Percentiles rank a stretch among this genome's conserved stretches.
These are phyloP conservation scores for Wickerhamomyces ciferrii DNA, from an alignment of 805 yeast species.

Conservation along the genomic window DNA sequence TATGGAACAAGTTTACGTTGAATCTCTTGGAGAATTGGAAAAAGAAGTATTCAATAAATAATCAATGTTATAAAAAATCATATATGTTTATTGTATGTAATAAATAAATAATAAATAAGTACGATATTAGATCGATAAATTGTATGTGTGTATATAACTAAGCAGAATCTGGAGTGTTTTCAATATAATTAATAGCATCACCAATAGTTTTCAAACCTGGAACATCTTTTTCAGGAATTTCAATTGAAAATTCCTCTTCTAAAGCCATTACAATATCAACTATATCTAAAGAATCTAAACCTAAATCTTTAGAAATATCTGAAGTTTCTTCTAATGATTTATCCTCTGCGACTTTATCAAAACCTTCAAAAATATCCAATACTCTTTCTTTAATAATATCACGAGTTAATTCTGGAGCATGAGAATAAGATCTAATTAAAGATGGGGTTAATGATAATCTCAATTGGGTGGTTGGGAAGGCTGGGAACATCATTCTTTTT, in stretches of 20 bases:
- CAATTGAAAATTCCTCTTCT: slow-evolving; percentile 61
- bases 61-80: not conserved
- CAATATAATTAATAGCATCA: slow-evolving; percentile 78
- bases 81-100: not conserved
- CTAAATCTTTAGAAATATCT: slow-evolving; percentile 59
- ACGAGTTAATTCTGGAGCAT: slow-evolving; percentile 54
- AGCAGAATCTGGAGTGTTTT: slow-evolving; percentile 17
- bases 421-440: slow-evolving; percentile 39
- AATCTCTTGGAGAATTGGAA: slow-evolving; percentile 39
- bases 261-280: slow-evolving; percentile 72
- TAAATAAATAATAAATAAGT: slow-evolving; percentile 5
- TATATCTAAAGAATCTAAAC: slow-evolving; percentile 66
- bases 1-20: slow-evolving; percentile 35
- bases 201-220: slow-evolving; percentile 84
- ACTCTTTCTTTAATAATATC: slow-evolving; percentile 61
- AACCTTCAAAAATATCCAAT: slow-evolving; percentile 59
- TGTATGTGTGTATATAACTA: not conserved
- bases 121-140: no score
- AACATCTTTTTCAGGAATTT: slow-evolving; percentile 76
- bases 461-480: not conserved
- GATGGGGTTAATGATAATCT: not conserved
- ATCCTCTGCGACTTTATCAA: slow-evolving; percentile 44
- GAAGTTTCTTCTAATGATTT: slow-evolving; percentile 32
- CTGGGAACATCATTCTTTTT: not conserved
- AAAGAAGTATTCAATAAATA: slow-evolving; percentile 27